Percentiles rank a stretch among this genome's conserved stretches.
Conservation (phyloP, 2,329 filamentous ascomycete genomes). For the Hymenoscyphus fraxineus region DNA sequence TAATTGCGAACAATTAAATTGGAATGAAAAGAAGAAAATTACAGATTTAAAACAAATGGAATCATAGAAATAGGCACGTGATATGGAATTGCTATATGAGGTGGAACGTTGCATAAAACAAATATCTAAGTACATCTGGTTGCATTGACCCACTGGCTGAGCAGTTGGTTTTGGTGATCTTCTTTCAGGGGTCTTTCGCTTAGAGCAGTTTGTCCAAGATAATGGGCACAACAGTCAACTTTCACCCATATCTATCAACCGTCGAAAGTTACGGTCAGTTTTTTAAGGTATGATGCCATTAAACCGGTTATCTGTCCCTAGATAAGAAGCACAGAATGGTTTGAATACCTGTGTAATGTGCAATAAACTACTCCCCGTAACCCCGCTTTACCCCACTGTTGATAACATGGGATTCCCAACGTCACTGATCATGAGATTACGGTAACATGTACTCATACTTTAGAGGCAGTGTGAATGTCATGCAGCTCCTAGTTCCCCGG, state of each 20-base stretch:
- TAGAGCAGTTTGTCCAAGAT: neutral
- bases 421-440: neutral
- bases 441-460: no score
- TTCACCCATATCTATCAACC: no score
- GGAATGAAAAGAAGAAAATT: neutral
- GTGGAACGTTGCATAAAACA: constrained; percentile 1
- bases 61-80: neutral
- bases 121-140: neutral
- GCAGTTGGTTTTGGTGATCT: neutral
- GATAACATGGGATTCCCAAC: neutral
- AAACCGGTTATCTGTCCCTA: no score
- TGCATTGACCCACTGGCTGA: neutral
- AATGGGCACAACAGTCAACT: neutral
- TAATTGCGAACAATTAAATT: neutral
- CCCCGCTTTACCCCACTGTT: neutral
- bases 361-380: neutral
- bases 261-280: no score
- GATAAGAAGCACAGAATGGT: no score
- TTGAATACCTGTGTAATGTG: no score
- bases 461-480: no score
- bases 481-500: no score
- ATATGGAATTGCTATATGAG: neutral
- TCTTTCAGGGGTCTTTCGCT: neutral
- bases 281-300: no score
- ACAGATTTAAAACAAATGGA: no score